Base-by-base conservation (phyloP, 192 early-diverging fungal species). In the Diversispora eburnea region DNA sequence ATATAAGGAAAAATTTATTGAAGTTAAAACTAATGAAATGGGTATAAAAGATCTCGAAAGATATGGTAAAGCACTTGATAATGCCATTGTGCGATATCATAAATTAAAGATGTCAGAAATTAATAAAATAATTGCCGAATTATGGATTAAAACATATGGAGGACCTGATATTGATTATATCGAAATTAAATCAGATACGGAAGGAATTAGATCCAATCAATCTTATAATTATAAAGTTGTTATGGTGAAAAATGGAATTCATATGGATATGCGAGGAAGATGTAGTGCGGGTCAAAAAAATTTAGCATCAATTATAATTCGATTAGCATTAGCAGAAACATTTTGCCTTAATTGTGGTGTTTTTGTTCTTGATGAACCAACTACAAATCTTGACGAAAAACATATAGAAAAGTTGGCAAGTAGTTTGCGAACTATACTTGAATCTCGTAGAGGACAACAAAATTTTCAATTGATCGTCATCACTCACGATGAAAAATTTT, bases 381-480 rank as follows among this genome's bases (percentile, higher is more conserved):
- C 98, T 1, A 98, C 98, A 0, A 99, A 99, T 76, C 83, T 99
- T 8, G 98, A 99, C 78, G 81, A 86, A 49, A 88, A 84, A 25
- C 97, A 99, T 77, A 92, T 96, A 52, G 84, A 90, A 59, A 92
- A 91, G 60, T 80, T 99, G 65, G 96, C 98, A 0, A 80, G 83
- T 42, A 92, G 89, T 33, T 78, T 99, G 64, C 83, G 86, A 19
- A 79, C 84, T 89, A 93, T 99, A 62, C 94, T 99, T 73, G 87
- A 92, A 73, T 76, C 79, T 15, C 88, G 94, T 10, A 81, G 89
- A 49, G 78, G 81, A 22, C 95, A 98, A 79, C 76, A 82, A 70
- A 98, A 98, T 80, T 99, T 99, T 76, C 98, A 99, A 82, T 82
- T 99, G 42, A 89, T 99, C 55, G 84, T 99, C 45, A 98, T 99